phyloP scores from a whole-genome alignment of 2,329 filamentous ascomycete genomes.

The Pleurostoma richardsiae region DNA sequence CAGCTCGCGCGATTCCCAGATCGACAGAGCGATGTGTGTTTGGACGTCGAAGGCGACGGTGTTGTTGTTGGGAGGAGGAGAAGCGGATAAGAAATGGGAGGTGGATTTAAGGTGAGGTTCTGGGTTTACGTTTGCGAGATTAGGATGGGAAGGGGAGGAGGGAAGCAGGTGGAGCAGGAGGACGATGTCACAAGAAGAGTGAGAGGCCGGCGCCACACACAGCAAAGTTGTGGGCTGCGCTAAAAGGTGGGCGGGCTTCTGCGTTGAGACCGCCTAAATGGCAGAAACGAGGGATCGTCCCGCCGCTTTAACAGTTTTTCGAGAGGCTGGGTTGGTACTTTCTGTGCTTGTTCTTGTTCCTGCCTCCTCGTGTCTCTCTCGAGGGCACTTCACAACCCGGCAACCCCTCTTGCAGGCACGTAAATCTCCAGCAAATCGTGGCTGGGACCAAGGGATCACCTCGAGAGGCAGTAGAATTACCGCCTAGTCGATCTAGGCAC shows the following conservation, averaged over 20 bases:
- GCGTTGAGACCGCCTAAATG: neutral
- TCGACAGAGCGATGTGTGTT: conserved; percentile 24
- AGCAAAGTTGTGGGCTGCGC: neutral
- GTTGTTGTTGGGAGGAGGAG: conserved; percentile 26
- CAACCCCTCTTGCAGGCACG: too few species aligned
- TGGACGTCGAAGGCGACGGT: conserved; percentile 22
- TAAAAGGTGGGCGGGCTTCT: neutral
- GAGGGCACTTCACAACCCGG: too few species aligned
- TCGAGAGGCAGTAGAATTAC: too few species aligned
- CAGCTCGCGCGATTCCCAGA: conserved; percentile 28
- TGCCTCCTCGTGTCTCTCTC: too few species aligned
- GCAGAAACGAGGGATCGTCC: neutral
- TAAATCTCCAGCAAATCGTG: too few species aligned
- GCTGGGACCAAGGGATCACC: too few species aligned
- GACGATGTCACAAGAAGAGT: neutral
- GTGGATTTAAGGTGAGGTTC: conserved; percentile 26
- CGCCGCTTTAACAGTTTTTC: neutral
- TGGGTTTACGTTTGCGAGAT: conserved; percentile 16
- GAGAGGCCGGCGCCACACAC: neutral
- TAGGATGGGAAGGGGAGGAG: conserved; percentile 16
- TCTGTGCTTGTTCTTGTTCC: too few species aligned
- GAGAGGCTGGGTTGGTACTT: neutral
- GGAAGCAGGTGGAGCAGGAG: conserved; percentile 8
- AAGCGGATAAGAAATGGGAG: conserved; percentile 30
- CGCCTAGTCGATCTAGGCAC: too few species aligned